Evolutionary conservation across 2,329 filamentous ascomycete species (phyloP), one percentile per base, ranked within the genome.

Genomic region (Lachnum nothofagi): DNA sequence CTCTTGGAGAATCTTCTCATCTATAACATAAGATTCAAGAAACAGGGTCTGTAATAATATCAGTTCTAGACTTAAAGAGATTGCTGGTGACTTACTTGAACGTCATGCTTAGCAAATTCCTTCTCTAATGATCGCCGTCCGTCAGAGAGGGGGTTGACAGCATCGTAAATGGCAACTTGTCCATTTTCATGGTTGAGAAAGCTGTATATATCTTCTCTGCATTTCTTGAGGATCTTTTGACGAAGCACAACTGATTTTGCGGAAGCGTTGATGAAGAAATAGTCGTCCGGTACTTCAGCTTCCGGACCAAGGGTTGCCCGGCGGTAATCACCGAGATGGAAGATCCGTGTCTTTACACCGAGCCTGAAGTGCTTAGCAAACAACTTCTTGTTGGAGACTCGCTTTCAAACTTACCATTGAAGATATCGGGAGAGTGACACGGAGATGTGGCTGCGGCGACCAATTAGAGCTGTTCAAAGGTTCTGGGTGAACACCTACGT

Each of bases 101-200:
- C 91, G 63, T 95, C 88, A 65, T 96, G 89, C 71, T 96, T 97
- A n/a, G 88, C 85, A 66, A 98, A 95, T 64, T 98, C 93, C 69
- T 95, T 95, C 4, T 90, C 91, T 16, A 98, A 74, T 9, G 89
- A 86, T 48, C 85, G 81, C 40, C 93, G 82, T 14, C 90, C 91
- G 49, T 79, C 82, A 17, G 88, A 83, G 17, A 93, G 84, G 4
- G 91, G 91, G 62, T 98, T 98, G 16, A 98, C 94, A 23, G 94
- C 93, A 69, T 98, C 93, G 66, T 97, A 98, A 52, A 98, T 97
- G 48, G 93, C 93, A 47, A 98, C 91, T 65, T 98, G 93, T 10
- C 93, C 93, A 61, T 97, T 97, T 64, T 97, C 93, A 59, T 96
- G 87, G 63, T 97, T 94, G 38, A 98, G 73, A 76, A 95, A 98